phyloP scores from a whole-genome alignment of 345 rosid species.

The Gynandropsis gynandra region DNA sequence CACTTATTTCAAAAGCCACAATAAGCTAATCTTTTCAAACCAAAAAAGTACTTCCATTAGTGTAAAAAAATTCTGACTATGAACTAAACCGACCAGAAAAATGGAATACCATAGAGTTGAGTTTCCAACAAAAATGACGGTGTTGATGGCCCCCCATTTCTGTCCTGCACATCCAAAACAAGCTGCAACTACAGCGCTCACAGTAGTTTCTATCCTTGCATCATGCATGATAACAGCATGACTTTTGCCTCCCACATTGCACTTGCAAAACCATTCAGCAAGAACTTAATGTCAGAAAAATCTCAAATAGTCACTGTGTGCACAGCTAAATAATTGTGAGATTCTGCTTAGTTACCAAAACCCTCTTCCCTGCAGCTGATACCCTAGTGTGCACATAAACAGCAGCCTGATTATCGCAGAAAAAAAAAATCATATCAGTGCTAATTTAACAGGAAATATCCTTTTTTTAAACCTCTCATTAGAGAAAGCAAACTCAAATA shows the following conservation, averaged over 20 bases:
- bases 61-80: background rate
- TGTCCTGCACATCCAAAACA: slow-evolving; percentile 69
- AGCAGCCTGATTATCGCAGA: slow-evolving; percentile 45
- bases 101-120: slow-evolving; percentile 36
- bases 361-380: slow-evolving; percentile 72
- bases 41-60: background rate
- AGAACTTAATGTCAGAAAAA: slow-evolving; percentile 1
- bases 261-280: slow-evolving; percentile 32
- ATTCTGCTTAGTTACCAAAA: slow-evolving; percentile 39
- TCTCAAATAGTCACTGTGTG: background rate
- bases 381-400: slow-evolving; percentile 68
- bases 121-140: slow-evolving; percentile 53
- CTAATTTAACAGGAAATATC: too few relatives aligned
- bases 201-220: slow-evolving; percentile 49
- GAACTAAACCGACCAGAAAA: background rate
- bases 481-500: background rate
- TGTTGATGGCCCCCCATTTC: slow-evolving; percentile 41
- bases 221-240: slow-evolving; percentile 64
- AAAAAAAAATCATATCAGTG: background rate
- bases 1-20: background rate
- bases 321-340: background rate
- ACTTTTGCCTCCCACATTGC: slow-evolving; percentile 42
- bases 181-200: slow-evolving; percentile 46
- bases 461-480: too few relatives aligned
- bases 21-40: background rate